Conservation (phyloP, 192 early-diverging fungal genomes). For the Backusella psychrophila region DNA sequence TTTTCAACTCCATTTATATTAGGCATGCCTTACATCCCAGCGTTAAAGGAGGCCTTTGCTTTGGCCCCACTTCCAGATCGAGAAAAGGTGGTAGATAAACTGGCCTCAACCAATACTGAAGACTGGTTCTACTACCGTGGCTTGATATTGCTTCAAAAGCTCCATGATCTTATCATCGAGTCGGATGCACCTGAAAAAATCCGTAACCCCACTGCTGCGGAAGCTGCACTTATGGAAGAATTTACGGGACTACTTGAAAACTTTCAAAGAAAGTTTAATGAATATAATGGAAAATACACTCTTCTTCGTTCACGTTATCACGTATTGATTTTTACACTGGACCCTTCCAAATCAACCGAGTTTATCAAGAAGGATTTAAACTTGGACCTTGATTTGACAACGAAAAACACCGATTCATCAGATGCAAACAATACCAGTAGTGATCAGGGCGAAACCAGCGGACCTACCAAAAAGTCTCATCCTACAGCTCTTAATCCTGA, state of each 20-base stretch:
- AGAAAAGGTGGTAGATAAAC: background rate
- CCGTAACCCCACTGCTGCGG: slow-evolving; percentile 3
- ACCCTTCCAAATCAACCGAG: background rate
- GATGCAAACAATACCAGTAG: background rate
- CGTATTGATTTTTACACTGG: slow-evolving; percentile 16
- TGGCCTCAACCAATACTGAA: slow-evolving; percentile 4
- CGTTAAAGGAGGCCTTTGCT: slow-evolving; percentile 29
- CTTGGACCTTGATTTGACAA: background rate
- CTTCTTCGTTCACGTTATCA: slow-evolving; percentile 17
- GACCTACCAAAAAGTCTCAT: background rate
- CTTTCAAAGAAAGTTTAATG: background rate
- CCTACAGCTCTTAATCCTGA: background rate
- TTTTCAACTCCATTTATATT: background rate
- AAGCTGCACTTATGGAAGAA: background rate
- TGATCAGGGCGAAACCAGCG: background rate
- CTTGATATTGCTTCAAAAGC: slow-evolving; percentile 24
- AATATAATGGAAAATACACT: background rate
- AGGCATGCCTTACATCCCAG: slow-evolving; percentile 11
- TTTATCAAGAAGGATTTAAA: slow-evolving; percentile 10
- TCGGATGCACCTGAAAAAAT: background rate
- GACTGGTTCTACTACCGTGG: slow-evolving; percentile 28
- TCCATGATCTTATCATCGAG: background rate
- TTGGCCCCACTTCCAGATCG: slow-evolving; percentile 12
- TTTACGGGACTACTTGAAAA: background rate
- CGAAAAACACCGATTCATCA: no score